Base-by-base conservation (phyloP, 2,329 filamentous ascomycete genomes). In the Fusarium miscanthi region DNA sequence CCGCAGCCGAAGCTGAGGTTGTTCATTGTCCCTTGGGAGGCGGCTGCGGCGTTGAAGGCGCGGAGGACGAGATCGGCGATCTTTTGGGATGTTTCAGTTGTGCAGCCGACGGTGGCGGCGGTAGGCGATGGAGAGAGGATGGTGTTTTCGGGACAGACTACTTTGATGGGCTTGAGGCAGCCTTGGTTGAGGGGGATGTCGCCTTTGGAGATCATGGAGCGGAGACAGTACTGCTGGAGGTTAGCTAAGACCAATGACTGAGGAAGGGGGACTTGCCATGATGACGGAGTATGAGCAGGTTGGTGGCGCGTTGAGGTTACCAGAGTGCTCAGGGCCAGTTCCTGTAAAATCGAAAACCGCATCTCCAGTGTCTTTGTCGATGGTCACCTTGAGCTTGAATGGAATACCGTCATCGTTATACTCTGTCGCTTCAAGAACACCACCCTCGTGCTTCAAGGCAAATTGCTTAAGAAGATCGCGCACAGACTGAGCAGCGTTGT, bases 381-480 rank as follows among this genome's bases (percentile, higher is more conserved):
- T 96, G 3, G 89, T 91, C 16, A 97, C 87, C 69, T 90, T 91
- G 11, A 97, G 86, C 57, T 88, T 85, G 76, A 97, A 95, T 0
- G 93, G 92, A 14, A 89, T 93, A 31, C 94, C 94, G 75, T 97
- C 94, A 75, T 97, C 94, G 91, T 96, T 95, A 82, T 91, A 94
- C 76, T 97, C 94, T 3, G 91, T 85, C 0, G 94, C 92, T 12
- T 89, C 87, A 1, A 97, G 87, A n/a, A 93, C 89, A 63, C 89
- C 87, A 5, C 91, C 91, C 72, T 90, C 87, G 73, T 94, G 93
- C 30, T 89, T 87, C 69, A 87, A 87, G 76, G 90, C 87, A n/a
- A 95, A 90, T 6, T 88, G 85, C 77, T 92, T 94, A 33, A 97
- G 85, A 9, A 97, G 86, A 56, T 88, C 89, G 23, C 93, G 88